phyloP scores from a whole-genome alignment of 352 stramenopile species.

The Phytophthora lateralis region DNA sequence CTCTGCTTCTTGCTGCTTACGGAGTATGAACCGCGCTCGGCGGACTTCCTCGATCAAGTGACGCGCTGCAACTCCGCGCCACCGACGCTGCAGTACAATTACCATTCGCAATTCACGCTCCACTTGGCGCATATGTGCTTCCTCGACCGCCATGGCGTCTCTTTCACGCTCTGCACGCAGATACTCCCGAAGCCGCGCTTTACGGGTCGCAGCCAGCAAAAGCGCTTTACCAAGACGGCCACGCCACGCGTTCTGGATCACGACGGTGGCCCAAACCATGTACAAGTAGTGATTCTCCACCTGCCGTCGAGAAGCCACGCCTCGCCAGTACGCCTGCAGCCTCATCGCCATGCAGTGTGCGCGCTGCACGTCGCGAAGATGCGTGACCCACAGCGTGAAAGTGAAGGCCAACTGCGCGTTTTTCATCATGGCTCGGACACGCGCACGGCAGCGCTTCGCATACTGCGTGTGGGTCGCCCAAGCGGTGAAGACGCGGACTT shows the following conservation, averaged over 20 bases:
- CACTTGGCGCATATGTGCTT: conserved; percentile 45
- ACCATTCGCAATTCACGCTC: conserved; percentile 64
- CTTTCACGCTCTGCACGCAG: conserved; percentile 64
- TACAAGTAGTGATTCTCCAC: conserved; percentile 70
- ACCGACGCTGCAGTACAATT: conserved; percentile 70
- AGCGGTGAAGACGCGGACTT: conserved; percentile 61
- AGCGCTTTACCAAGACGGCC: conserved; percentile 57
- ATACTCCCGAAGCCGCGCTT: conserved; percentile 71
- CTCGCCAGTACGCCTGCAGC: conserved; percentile 76
- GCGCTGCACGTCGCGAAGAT: conserved; percentile 36
- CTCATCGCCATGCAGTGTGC: conserved; percentile 39
- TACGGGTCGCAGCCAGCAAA: conserved; percentile 54
- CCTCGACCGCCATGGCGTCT: conserved; percentile 61
- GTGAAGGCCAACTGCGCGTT: conserved; percentile 61
- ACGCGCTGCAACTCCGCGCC: conserved; percentile 69
- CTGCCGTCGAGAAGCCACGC: conserved; percentile 39
- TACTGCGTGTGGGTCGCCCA: conserved; percentile 53
- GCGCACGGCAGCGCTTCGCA: conserved; percentile 45
- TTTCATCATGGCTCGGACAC: conserved; percentile 48
- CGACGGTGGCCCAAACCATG: conserved; percentile 61
- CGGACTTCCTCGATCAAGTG: conserved; percentile 68
- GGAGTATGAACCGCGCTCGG: conserved; percentile 53
- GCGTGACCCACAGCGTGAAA: conserved; percentile 56
- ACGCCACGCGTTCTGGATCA: conserved; percentile 79
- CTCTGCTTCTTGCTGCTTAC: conserved; percentile 73